Percentiles rank a stretch among this genome's conserved stretches.
Evolutionary conservation across 768 basidiomycete species (phyloP).

Genomic region (Multifurca ochricompacta): DNA sequence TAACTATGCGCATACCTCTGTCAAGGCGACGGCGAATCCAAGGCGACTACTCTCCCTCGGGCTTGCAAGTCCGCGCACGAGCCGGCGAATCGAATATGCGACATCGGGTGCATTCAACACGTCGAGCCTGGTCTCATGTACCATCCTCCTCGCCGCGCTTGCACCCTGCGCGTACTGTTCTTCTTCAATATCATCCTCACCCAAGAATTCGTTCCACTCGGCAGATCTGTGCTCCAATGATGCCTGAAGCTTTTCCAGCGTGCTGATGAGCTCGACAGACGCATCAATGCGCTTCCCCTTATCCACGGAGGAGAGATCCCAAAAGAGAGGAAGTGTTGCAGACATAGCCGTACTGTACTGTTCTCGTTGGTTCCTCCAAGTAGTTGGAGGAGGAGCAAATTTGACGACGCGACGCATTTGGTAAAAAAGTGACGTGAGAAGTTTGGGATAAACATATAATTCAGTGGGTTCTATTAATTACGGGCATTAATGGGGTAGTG

Average conservation of each 20-base stretch:
- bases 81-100: conserved; percentile 80
- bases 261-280: conserved; percentile 72
- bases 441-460: too few species aligned
- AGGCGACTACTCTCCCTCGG: conserved; percentile 89
- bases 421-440: too few species aligned
- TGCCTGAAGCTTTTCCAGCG: conserved; percentile 81
- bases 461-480: too few species aligned
- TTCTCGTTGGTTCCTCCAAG: neutral
- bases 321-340: conserved; percentile 89
- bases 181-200: conserved; percentile 20
- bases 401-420: too few species aligned
- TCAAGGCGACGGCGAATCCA: conserved; percentile 93
- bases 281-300: conserved; percentile 78
- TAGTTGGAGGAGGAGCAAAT: too few species aligned
- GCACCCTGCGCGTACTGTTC: conserved; percentile 21
- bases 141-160: conserved; percentile 37
- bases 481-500: too few species aligned
- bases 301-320: conserved; percentile 79
- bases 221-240: conserved; percentile 43
- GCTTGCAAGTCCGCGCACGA: conserved; percentile 84
- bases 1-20: conserved; percentile 56
- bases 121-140: conserved; percentile 47
- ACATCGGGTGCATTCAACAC: conserved; percentile 81
- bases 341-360: conserved; percentile 41
- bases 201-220: conserved; percentile 27